Base-by-base conservation (phyloP, 2,329 filamentous ascomycete species). In the Fusarium camptoceras region DNA sequence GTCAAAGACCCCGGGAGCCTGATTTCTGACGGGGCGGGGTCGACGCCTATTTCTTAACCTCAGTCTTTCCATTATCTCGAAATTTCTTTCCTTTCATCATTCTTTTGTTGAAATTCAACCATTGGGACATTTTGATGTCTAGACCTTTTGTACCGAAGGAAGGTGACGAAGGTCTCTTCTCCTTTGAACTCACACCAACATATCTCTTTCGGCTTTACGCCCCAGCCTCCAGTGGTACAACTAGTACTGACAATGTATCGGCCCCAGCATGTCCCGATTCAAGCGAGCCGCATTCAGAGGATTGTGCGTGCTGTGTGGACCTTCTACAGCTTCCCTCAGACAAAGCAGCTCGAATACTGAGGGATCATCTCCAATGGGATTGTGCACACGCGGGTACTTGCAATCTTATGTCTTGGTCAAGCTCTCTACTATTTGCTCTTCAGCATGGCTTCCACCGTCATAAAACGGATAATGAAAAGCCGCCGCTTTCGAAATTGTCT, bases 371-470 rank as follows among this genome's bases (percentile, higher is more conserved):
- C 1, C 2, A 0, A 2, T 56, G 54, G 54, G 0, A 11, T 1
- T 48, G 31, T 14, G 5, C n/a, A n/a, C n/a, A n/a, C n/a, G n/a
- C n/a, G n/a, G n/a, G 6, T 0, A n/a, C 2, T 2, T 55, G 53
- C 10, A 57, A 59, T 15, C 25, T 57, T 0, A 59, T 59, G 41
- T 59, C 57, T 6, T 59, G 51, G 57, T 59, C 56, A 3, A 46
- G 41, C 16, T 59, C 57, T 14, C 24, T 59, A 1, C 18, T 55
- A 0, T 31, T 31, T 15, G 12, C 57, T 0, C 41, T 59, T 6
- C 30, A 57, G 12, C 16, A 59, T 2, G 50, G 24, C 1, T 3
- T 59, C 0, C 12, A 28, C 1, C 28, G 48, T 1, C 18, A 44
- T 5, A 22, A 8, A 3, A 28, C 0, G 6, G 34, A 25, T 1